Evolutionary conservation across 768 basidiomycete genomes (phyloP).

Genomic region (Tephrocybe sp.): DNA sequence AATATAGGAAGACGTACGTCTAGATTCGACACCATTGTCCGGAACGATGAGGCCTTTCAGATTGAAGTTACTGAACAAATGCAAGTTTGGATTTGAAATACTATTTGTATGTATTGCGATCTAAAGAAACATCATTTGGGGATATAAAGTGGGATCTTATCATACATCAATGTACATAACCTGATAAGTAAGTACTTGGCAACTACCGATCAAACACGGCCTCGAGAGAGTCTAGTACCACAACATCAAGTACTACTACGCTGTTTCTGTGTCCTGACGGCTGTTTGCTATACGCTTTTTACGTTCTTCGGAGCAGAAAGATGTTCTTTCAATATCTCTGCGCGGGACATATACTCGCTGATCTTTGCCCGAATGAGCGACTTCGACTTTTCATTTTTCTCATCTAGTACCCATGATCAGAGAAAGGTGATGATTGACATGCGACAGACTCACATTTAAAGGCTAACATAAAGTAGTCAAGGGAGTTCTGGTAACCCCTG

Average conservation of each 20-base stretch:
- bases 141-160: background rate
- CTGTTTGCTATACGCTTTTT: constrained; percentile 42
- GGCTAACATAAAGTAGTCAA: constrained; percentile 99
- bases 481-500: constrained; percentile 90
- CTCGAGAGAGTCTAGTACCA: too few species aligned
- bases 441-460: constrained; percentile 67
- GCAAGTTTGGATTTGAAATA: background rate
- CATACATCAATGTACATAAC: background rate
- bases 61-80: background rate
- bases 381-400: constrained; percentile 94
- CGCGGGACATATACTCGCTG: constrained; percentile 86
- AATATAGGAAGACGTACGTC: constrained; percentile 37
- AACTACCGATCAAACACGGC: too few species aligned
- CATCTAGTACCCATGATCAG: constrained; percentile 44
- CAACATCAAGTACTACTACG: too few species aligned
- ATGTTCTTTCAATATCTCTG: constrained; percentile 89
- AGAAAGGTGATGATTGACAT: constrained; percentile 1
- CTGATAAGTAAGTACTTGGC: too few species aligned
- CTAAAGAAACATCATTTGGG: background rate
- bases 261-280: too few species aligned
- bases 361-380: constrained; percentile 83
- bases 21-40: constrained; percentile 39
- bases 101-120: background rate
- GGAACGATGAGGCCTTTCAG: too few species aligned
- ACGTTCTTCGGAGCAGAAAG: constrained; percentile 66